Conservation (phyloP, 1,284 basidiomycete genomes). For the Moniliella sp. region DNA sequence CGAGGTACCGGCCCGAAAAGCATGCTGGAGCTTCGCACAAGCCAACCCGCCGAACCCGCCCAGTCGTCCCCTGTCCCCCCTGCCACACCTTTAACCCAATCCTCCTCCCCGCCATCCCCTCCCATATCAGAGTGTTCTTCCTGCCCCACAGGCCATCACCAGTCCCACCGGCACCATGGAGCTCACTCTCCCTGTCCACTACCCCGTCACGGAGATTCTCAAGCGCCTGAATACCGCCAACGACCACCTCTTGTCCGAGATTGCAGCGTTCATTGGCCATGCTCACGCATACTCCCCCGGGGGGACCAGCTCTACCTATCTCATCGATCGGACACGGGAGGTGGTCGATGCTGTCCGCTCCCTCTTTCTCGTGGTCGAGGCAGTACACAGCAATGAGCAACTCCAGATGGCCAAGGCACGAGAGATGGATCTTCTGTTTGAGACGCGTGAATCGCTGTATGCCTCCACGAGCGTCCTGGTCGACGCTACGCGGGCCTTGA, state of each 20-base stretch:
- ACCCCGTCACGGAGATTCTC: conserved; percentile 42
- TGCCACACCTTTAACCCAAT: no score
- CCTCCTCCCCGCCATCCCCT: conserved; percentile 3
- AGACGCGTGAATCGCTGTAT: conserved; percentile 61
- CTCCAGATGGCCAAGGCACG: conserved; percentile 11
- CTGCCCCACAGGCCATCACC: conserved; percentile 35
- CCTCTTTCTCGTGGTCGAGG: conserved; percentile 73
- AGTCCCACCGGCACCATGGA: conserved; percentile 37
- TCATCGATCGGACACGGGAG: conserved; percentile 79
- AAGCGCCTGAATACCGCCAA: conserved; percentile 42
- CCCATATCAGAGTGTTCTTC: not conserved
- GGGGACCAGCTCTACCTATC: conserved; percentile 58
- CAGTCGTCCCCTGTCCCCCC: no score
- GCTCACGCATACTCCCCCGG: conserved; percentile 72
- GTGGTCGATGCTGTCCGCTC: conserved; percentile 79
- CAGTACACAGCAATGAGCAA: conserved; percentile 28
- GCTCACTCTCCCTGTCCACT: conserved; percentile 47
- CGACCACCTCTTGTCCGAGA: conserved; percentile 54
- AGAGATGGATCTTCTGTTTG: conserved; percentile 19
- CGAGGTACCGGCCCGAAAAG: no score
- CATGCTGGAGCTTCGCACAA: no score
- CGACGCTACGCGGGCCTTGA: conserved; percentile 50
- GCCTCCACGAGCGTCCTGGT: conserved; percentile 65
- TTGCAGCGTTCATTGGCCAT: conserved; percentile 89
- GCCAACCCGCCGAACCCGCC: no score